Conservation (phyloP, 257 asterid species). For the Anisodus tanguticus region DNA sequence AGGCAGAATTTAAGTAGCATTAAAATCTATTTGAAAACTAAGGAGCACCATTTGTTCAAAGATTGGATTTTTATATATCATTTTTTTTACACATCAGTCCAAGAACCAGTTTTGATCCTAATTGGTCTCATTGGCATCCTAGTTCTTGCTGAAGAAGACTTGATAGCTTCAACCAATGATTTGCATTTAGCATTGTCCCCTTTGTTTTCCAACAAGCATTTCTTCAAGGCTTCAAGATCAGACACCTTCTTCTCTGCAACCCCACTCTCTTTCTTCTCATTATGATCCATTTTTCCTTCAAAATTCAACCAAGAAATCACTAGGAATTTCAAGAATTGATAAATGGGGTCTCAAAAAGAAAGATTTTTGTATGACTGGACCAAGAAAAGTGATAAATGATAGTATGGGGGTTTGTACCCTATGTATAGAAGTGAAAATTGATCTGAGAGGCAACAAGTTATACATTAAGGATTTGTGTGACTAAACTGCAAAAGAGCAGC, state of each 20-base stretch:
- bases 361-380: too few relatives aligned
- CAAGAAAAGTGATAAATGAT: background rate
- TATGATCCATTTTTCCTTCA: constrained; percentile 18
- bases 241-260: constrained; percentile 34
- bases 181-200: constrained; percentile 42
- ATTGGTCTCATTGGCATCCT: constrained; percentile 36
- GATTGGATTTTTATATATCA: background rate
- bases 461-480: background rate
- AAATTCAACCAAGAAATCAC: background rate
- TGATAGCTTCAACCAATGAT: constrained; percentile 43
- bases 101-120: constrained; percentile 33
- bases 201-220: constrained; percentile 49
- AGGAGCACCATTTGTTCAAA: background rate
- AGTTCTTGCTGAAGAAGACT: constrained; percentile 23
- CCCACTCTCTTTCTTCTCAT: background rate
- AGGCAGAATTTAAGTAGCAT: background rate
- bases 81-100: constrained; percentile 40
- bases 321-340: background rate
- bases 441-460: background rate
- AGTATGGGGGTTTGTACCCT: background rate
- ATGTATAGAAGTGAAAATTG: background rate
- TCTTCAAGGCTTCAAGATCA: constrained; percentile 41
- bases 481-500: background rate
- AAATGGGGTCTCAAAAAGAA: background rate
- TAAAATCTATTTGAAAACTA: background rate